Evolutionary conservation across 148 eudicot genomes (phyloP), one percentile per base, ranked within the genome.

Genomic region (Polygonum maritimum): DNA sequence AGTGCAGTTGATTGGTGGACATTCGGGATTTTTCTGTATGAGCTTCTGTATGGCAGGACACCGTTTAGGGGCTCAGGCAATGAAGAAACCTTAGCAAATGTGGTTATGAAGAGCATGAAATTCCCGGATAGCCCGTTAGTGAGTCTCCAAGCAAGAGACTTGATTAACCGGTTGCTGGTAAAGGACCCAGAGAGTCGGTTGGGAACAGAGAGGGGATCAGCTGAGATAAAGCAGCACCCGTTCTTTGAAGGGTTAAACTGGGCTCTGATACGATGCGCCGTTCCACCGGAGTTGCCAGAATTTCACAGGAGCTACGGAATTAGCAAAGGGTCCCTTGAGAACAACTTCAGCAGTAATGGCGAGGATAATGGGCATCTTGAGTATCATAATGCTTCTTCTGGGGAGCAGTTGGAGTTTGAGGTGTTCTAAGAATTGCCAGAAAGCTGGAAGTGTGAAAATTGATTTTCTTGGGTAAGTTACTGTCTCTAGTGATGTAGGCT

Each of bases 1-100:
- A 91, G 97, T 67, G 97, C 98, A 8, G 98, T 94, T 39, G 98
- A 94, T 82, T 94, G 98, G 98, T 94, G 98, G 98, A 94, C 97
- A 0, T 87, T 88, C 19, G 98, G 98, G 12, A 80, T 94, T 14
- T 92, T 94, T 60, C 87, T 94, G 1, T 94, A 90, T 49, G 98
- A 94, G 81, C 92, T 94, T 77, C 89, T 94, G 13, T 94, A 91
- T 70, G 98, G 98, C 45, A 84, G 79, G 80, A 94, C 98, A 36
- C 98, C 98, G 16, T 94, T 94, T 55, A 91, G 87, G 81, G 98
- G 97, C n/a, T 48, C 89, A 26, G 90, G 91, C 33, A 94, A 94
- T 73, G 98, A 94, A 18, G 97, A 94, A 82, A 94, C 98, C 0
- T 79, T 94, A 67, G 88, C 95, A 36, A 91, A 94, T 80, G 97